Percentiles rank a stretch among this genome's conserved stretches.
phyloP scores from a whole-genome alignment of 2,329 filamentous ascomycete species.

The Paracoccidioides brasiliensis region DNA sequence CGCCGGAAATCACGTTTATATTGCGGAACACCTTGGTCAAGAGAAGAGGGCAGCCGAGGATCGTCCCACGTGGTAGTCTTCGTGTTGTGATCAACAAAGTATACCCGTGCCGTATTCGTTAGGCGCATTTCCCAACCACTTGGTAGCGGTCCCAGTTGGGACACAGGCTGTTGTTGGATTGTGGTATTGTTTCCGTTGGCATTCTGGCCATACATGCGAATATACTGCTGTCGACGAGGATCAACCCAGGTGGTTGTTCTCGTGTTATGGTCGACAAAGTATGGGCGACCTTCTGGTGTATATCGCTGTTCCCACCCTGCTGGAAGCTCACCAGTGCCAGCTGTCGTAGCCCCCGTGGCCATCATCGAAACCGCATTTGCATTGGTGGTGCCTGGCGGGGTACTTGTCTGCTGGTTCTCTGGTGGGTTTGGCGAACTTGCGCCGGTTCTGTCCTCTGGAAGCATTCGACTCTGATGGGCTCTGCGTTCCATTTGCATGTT shows the following conservation, averaged over 20 bases:
- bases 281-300: constrained; percentile 86
- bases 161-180: constrained; percentile 95
- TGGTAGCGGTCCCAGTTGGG: constrained; percentile 83
- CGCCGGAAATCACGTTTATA: constrained; percentile 98
- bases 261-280: constrained; percentile 98
- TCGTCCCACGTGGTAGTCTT: constrained; percentile 99
- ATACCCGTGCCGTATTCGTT: constrained; percentile 93
- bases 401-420: constrained; percentile 33
- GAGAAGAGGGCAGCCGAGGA: constrained; percentile 80
- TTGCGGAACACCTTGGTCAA: constrained; percentile 96
- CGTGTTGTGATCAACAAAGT: constrained; percentile 98
- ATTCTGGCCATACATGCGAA: constrained; percentile 92
- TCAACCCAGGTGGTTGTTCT: constrained; percentile 98
- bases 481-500: constrained; percentile 87
- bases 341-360: constrained; percentile 87
- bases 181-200: constrained; percentile 59
- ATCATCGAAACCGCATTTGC: constrained; percentile 65
- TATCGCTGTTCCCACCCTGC: constrained; percentile 93
- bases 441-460: constrained; percentile 90
- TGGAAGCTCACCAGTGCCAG: constrained; percentile 86
- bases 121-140: constrained; percentile 99
- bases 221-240: constrained; percentile 92
- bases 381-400: constrained; percentile 33
- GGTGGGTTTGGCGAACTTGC: constrained; percentile 74
- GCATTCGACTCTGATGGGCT: constrained; percentile 85